A percentile compares a stretch with the other conserved stretches of the same genome.
Conservation (phyloP, 2,329 filamentous ascomycete genomes). For the Aspergillus piperis region DNA sequence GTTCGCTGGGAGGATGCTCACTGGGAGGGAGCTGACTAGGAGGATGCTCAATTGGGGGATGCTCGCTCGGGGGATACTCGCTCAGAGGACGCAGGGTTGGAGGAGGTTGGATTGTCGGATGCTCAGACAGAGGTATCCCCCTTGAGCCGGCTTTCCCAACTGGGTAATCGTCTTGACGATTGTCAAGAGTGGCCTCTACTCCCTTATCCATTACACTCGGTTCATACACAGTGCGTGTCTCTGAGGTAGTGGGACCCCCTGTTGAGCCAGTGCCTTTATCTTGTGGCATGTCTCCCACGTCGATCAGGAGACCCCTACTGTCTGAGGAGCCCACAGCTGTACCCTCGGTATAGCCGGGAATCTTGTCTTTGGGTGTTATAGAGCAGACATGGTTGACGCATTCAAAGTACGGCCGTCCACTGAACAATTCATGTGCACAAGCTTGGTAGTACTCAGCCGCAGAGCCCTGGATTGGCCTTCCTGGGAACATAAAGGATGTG, state of each 20-base stretch:
- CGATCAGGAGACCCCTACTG: slow-evolving; percentile 18
- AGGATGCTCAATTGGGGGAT: not conserved
- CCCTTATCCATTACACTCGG: not conserved
- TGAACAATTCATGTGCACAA: slow-evolving; percentile 48
- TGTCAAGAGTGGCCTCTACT: not conserved
- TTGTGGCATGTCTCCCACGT: slow-evolving; percentile 21
- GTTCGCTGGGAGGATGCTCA: not conserved
- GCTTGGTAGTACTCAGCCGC: slow-evolving; percentile 49
- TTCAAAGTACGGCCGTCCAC: slow-evolving; percentile 44
- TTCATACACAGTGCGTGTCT: slow-evolving; percentile 10
- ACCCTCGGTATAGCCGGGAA: slow-evolving; percentile 15
- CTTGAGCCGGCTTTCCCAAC: not conserved
- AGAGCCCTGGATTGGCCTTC: slow-evolving; percentile 32
- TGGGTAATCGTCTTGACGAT: not conserved
- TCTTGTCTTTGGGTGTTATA: slow-evolving; percentile 31
- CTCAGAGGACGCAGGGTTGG: not conserved
- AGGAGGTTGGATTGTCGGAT: not conserved
- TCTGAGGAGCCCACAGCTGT: not conserved
- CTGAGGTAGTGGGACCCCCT: slow-evolving; percentile 1
- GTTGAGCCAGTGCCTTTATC: not conserved
- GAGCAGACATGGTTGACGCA: slow-evolving; percentile 48
- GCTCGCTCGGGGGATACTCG: not conserved
- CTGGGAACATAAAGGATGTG: slow-evolving; percentile 28
- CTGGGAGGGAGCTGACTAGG: not conserved
- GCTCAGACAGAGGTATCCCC: not conserved